Conservation (phyloP, 75 land plant species). For the Gnetum montanum region DNA sequence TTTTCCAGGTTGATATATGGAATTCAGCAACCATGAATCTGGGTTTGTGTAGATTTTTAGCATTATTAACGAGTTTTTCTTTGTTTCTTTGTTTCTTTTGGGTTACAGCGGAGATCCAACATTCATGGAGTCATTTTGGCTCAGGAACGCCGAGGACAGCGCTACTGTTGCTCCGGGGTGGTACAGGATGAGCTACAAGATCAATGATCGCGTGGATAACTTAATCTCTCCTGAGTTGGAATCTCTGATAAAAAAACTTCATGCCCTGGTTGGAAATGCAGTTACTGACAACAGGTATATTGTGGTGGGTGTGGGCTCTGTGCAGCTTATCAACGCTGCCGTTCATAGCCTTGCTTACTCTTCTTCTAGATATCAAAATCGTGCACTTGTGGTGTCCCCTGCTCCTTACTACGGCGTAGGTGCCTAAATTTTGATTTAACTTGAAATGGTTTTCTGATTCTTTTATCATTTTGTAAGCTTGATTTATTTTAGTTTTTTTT, state of each 20-base stretch:
- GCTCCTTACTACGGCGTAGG: conserved; percentile 47
- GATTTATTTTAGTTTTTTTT: too few relatives aligned
- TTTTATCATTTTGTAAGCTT: too few relatives aligned
- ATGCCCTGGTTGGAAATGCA: conserved; percentile 49
- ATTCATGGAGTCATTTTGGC: conserved; percentile 61
- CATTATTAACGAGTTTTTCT: too few relatives aligned
- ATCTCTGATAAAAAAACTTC: conserved; percentile 32
- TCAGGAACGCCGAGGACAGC: conserved; percentile 33
- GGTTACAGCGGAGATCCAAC: conserved; percentile 75
- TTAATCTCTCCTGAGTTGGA: conserved; percentile 25
- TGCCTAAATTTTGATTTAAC: too few relatives aligned
- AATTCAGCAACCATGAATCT: too few relatives aligned
- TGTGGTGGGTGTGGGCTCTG: conserved; percentile 55
- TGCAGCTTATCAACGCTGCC: conserved; percentile 51
- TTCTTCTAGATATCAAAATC: conserved; percentile 2
- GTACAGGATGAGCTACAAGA: conserved; percentile 57
- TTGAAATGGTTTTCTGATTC: too few relatives aligned
- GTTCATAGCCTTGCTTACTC: conserved; percentile 27
- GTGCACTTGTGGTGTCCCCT: conserved; percentile 32
- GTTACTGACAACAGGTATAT: conserved; percentile 33
- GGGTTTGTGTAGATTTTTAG: too few relatives aligned
- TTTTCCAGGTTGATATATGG: too few relatives aligned
- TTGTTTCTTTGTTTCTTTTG: too few relatives aligned
- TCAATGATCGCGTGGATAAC: conserved; percentile 7
- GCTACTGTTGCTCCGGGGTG: conserved; percentile 46